Percentiles rank a stretch among this genome's conserved stretches.
phyloP scores from a whole-genome alignment of 2,329 filamentous ascomycete species.

The Paracoccidioides lutzii region DNA sequence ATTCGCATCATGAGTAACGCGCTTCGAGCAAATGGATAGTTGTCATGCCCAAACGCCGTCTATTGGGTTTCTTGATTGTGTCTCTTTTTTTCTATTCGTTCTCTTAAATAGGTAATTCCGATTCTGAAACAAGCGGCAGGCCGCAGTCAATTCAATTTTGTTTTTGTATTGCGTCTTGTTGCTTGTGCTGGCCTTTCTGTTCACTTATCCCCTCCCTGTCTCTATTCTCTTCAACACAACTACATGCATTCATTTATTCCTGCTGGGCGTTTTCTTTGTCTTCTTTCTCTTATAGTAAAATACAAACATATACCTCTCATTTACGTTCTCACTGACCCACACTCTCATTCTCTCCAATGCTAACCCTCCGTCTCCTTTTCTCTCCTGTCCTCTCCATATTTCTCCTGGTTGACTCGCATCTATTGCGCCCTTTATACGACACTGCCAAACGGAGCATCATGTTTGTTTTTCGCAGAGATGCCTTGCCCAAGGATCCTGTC shows the following conservation, averaged over 20 bases:
- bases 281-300: neutral
- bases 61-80: neutral
- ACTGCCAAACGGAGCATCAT: conserved; percentile 35
- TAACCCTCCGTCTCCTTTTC: neutral
- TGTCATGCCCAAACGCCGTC: neutral
- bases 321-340: neutral
- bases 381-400: neutral
- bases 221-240: neutral
- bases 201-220: neutral
- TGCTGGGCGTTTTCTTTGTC: neutral
- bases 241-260: neutral
- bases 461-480: conserved; percentile 59
- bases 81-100: neutral
- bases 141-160: neutral
- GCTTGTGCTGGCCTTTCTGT: neutral
- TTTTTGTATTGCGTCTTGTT: neutral
- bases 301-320: neutral
- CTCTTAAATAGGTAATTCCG: neutral
- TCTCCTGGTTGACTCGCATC: neutral
- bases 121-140: neutral
- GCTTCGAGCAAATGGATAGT: neutral
- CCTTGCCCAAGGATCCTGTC: conserved; percentile 56
- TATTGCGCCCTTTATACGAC: neutral
- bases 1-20: neutral
- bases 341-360: neutral